A percentile compares a stretch with the other conserved stretches of the same genome.
Conservation (phyloP, 345 rosid genomes). For the Melaleuca quinquenervia region DNA sequence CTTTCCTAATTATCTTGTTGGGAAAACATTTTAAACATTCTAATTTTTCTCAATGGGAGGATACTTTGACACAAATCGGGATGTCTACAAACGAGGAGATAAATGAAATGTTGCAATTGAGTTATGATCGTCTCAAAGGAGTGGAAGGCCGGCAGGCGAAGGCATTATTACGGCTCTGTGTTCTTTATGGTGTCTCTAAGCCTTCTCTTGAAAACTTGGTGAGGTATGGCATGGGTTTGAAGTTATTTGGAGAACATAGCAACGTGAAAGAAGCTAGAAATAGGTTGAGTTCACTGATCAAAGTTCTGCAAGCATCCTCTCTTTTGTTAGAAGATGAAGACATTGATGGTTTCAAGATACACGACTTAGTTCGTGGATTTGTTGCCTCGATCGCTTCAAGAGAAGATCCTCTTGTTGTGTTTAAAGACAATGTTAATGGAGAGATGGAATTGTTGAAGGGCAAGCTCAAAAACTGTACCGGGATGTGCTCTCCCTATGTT, state of each 20-base stretch:
- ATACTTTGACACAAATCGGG: neutral
- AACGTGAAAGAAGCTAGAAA: constrained; percentile 3
- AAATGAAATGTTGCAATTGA: constrained; percentile 6
- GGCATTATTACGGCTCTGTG: constrained; percentile 14
- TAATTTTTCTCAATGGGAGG: constrained; percentile 1
- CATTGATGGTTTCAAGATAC: neutral
- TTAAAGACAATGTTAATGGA: neutral
- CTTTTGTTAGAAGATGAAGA: constrained; percentile 1
- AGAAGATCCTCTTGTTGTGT: neutral
- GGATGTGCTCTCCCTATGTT: neutral
- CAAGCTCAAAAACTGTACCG: neutral
- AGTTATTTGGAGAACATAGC: neutral
- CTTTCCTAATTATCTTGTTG: constrained; percentile 4
- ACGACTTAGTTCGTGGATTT: constrained; percentile 14
- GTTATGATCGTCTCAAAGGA: constrained; percentile 13
- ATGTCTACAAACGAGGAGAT: neutral
- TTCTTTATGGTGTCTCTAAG: neutral
- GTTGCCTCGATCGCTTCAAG: constrained; percentile 1
- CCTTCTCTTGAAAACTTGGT: neutral
- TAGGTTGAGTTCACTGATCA: neutral
- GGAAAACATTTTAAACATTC: constrained; percentile 8
- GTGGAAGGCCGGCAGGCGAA: constrained; percentile 5
- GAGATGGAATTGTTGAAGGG: neutral
- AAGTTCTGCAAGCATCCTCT: neutral
- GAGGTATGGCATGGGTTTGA: constrained; percentile 5